A percentile compares a stretch with the other conserved stretches of the same genome.
Conservation (phyloP, 208 protist species). For the Leishmania mexicana region DNA sequence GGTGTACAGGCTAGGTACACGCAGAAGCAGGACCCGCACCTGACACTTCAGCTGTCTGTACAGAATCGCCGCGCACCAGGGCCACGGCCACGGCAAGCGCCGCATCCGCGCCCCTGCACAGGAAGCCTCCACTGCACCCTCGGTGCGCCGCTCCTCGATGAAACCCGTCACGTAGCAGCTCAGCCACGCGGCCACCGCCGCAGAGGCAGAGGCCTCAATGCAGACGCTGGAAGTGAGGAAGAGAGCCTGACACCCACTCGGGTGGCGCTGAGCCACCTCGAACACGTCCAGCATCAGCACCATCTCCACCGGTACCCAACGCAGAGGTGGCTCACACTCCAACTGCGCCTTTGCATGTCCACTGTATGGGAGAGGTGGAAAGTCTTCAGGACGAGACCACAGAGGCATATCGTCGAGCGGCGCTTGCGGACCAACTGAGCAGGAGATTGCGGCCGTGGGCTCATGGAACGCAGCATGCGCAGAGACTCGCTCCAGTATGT, state of each 20-base stretch:
- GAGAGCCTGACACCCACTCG: slow-evolving; percentile 24
- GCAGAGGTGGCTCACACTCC: neutral
- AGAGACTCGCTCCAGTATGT: slow-evolving; percentile 4
- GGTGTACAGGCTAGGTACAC: slow-evolving; percentile 14
- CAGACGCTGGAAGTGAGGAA: slow-evolving; percentile 9
- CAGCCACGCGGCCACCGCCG: slow-evolving; percentile 30
- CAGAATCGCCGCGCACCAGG: neutral
- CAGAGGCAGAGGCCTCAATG: slow-evolving; percentile 17
- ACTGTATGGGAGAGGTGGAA: slow-evolving; percentile 3
- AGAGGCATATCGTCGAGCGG: neutral
- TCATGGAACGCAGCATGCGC: neutral
- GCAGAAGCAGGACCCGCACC: slow-evolving; percentile 21
- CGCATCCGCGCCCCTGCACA: neutral
- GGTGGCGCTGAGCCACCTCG: slow-evolving; percentile 37
- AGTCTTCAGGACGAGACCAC: neutral
- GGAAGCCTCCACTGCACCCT: neutral
- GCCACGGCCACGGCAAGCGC: slow-evolving; percentile 7
- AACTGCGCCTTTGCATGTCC: neutral
- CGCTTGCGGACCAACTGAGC: neutral
- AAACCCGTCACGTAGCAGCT: neutral
- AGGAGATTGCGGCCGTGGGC: neutral
- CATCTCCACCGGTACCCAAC: slow-evolving; percentile 6
- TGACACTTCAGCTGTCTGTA: neutral
- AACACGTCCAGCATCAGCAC: slow-evolving; percentile 44
- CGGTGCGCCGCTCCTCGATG: neutral